Evolutionary conservation across 2,329 filamentous ascomycete genomes (phyloP).

Genomic region (Trichoderma endophyticum): DNA sequence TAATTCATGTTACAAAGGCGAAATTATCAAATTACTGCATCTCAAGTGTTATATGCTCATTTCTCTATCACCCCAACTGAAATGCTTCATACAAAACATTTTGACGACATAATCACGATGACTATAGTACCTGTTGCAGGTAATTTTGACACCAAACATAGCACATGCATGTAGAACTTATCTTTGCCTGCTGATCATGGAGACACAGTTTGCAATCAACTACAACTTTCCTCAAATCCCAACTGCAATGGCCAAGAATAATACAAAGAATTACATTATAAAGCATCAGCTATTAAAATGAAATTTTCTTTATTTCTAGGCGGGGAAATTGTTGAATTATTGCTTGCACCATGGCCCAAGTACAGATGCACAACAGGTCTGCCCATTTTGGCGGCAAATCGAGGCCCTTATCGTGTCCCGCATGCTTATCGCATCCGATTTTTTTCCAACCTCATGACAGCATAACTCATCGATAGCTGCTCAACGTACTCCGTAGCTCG

Average conservation of each 20-base stretch:
- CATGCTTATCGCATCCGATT: conserved; percentile 27
- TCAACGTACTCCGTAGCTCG: background rate
- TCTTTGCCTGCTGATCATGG: background rate
- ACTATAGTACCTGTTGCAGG: background rate
- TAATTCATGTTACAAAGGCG: background rate
- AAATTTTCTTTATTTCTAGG: background rate
- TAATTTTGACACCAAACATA: background rate
- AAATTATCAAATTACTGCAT: background rate
- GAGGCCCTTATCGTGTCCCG: conserved; percentile 21
- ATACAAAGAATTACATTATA: background rate
- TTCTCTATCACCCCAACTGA: background rate
- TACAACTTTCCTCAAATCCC: background rate
- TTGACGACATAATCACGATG: background rate
- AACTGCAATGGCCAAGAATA: background rate
- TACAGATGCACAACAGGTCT: background rate
- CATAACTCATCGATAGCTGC: background rate
- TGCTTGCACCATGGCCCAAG: background rate
- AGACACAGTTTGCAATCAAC: background rate
- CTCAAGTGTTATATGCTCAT: background rate
- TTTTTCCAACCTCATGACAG: conserved; percentile 19
- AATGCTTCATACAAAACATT: background rate
- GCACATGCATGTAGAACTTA: background rate
- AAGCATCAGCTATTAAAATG: background rate
- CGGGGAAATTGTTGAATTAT: background rate
- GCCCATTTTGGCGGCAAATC: background rate